phyloP scores from a whole-genome alignment of 768 basidiomycete genomes.

The Candolleomyces aberdarensis region DNA sequence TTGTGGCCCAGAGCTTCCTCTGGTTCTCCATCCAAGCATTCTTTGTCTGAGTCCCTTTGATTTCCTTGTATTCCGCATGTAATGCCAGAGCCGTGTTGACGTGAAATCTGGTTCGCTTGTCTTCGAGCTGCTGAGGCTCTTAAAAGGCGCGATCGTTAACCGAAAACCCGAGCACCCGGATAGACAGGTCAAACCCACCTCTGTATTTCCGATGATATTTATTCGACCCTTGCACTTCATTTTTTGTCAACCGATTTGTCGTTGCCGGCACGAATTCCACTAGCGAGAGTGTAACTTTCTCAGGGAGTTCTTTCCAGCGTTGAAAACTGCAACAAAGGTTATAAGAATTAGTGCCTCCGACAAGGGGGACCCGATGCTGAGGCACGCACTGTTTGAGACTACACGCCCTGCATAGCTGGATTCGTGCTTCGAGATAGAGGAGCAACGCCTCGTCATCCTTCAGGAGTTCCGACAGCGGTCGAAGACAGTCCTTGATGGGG shows the following conservation, averaged over 20 bases:
- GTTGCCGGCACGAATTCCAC: not conserved
- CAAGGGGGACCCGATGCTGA: too few relatives aligned
- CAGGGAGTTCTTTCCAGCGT: not conserved
- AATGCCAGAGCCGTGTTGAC: not conserved
- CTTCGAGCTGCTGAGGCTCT: not conserved
- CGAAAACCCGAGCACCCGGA: not conserved
- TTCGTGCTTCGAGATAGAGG: not conserved
- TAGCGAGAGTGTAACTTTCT: not conserved
- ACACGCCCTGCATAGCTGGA: not conserved
- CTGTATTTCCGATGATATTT: not conserved
- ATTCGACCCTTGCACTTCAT: not conserved
- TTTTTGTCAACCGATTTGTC: not conserved
- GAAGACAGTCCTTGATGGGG: not conserved
- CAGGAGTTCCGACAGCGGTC: not conserved
- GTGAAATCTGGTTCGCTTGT: not conserved
- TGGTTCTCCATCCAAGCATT: not conserved
- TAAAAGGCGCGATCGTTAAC: not conserved
- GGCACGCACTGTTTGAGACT: not conserved
- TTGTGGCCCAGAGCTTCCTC: not conserved
- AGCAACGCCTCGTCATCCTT: not conserved
- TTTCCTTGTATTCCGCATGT: not conserved
- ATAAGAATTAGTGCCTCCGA: not conserved
- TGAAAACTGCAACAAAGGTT: not conserved
- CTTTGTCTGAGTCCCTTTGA: too few relatives aligned
- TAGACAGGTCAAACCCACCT: not conserved